Conservation (phyloP, 176 grass and related monocot species). For the Carex pumila region DNA sequence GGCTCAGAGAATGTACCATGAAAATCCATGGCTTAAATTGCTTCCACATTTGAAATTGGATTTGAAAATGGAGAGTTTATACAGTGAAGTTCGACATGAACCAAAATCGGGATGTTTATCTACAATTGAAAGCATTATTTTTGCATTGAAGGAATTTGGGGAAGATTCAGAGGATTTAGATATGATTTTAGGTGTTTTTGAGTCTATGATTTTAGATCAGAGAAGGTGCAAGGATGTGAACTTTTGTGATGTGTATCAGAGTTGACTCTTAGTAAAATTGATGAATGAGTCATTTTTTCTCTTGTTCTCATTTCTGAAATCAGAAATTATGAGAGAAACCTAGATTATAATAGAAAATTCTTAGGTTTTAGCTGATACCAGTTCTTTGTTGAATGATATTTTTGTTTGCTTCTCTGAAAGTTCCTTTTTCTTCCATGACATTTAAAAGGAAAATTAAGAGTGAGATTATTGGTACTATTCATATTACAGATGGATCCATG, state of each 20-base stretch:
- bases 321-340: too few species aligned
- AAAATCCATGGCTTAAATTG: slow-evolving; percentile 89
- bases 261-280: background rate
- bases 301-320: background rate
- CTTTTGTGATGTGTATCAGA: slow-evolving; percentile 8
- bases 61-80: slow-evolving; percentile 49
- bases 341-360: too few species aligned
- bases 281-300: background rate
- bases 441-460: too few species aligned
- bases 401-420: too few species aligned
- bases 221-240: slow-evolving; percentile 66
- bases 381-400: too few species aligned
- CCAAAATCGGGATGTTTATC: slow-evolving; percentile 77
- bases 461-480: too few species aligned
- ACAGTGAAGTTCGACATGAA: slow-evolving; percentile 78
- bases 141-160: slow-evolving; percentile 62
- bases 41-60: slow-evolving; percentile 74
- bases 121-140: slow-evolving; percentile 87
- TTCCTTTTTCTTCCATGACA: too few species aligned
- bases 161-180: slow-evolving; percentile 48
- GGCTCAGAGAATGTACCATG: slow-evolving; percentile 90
- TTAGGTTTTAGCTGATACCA: too few species aligned
- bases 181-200: slow-evolving; percentile 60
- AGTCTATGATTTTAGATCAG: slow-evolving; percentile 84
- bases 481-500: too few species aligned